Base-by-base conservation (phyloP, 768 basidiomycete species). In the Mycena rebaudengoi region DNA sequence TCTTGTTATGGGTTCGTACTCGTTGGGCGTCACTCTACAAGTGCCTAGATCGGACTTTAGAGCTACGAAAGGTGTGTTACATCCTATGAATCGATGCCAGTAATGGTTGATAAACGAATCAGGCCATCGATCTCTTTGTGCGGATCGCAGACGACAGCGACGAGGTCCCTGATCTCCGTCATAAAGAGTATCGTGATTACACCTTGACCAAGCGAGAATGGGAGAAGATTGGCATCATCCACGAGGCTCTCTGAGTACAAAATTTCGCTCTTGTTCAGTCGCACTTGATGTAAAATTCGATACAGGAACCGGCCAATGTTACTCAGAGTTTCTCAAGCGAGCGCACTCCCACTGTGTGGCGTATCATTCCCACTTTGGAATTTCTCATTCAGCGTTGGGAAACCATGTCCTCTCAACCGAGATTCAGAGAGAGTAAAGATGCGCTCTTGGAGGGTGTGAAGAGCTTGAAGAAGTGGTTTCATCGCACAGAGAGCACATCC, bases 161-260 rank as follows among this genome's bases (percentile, higher is more conserved):
- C 1, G 60, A 73, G 29, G 62, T 76, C 12, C 75, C 72, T 2
- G 74, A 72, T 1, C 62, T 76, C 18, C 72, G 70, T 32, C 69
- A 69, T 12, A 73, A 73, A 53, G 40, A 40, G 6, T 76, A 76
- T 55, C 43, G 46, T 16, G 64, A 73, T 39, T 74, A 68, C 39
- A 63, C 61, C 12, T 60, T 76, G 1, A 13, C 53, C 21, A 2
- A 29, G 0, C 13, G 49, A 1, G 71, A 77, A 55, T 77, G 76
- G 74, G 35, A 50, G 11, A 63, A 68, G 25, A 49, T 76, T 4
- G 63, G 55, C 12, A 55, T 70, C 3, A 70, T 75, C 10, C 57
- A 69, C 13, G 70, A 73, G 40, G 70, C 72, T 44, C 65, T 75
- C 58, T 40, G 62, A 45, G 69, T 70, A 52, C 43, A 56, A 58